These are phyloP conservation scores for Metarhizium humberi DNA, from an alignment of 2,329 filamentous ascomycete genomes.

Conservation along the genomic window DNA sequence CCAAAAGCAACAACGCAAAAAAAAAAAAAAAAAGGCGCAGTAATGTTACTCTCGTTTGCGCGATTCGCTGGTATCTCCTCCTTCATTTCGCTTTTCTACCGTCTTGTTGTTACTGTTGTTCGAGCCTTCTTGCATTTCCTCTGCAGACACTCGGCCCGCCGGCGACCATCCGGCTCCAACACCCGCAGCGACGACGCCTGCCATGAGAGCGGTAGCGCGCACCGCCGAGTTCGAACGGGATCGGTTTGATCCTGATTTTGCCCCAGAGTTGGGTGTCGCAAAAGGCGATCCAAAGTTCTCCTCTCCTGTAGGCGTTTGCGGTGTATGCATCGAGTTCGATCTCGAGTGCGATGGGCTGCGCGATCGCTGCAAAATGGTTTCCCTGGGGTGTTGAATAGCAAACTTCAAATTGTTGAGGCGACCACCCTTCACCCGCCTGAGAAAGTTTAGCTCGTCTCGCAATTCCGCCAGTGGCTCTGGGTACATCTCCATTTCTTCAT, in stretches of 20 bases:
- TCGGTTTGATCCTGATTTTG: slow-evolving; percentile 57
- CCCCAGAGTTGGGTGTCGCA: slow-evolving; percentile 51
- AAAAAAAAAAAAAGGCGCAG: background rate
- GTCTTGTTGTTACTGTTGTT: background rate
- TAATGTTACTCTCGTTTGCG: slow-evolving; percentile 16
- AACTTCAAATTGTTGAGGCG: slow-evolving; percentile 76
- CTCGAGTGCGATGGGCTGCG: slow-evolving; percentile 55
- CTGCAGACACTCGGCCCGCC: slow-evolving; percentile 37
- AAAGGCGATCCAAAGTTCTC: slow-evolving; percentile 40
- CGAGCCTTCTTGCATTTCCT: slow-evolving; percentile 12
- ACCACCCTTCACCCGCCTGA: slow-evolving; percentile 72
- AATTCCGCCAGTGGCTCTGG: slow-evolving; percentile 66
- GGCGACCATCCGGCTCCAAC: slow-evolving; percentile 72
- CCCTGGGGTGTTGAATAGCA: slow-evolving; percentile 64
- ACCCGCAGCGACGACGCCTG: slow-evolving; percentile 70
- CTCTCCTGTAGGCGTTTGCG: slow-evolving; percentile 53
- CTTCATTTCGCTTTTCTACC: slow-evolving; percentile 9
- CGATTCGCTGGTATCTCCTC: slow-evolving; percentile 13
- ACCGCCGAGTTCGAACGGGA: slow-evolving; percentile 62
- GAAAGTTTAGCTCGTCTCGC: slow-evolving; percentile 69
- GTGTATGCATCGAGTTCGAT: slow-evolving; percentile 52
- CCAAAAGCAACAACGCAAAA: background rate
- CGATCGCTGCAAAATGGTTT: slow-evolving; percentile 54
- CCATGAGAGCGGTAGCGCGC: slow-evolving; percentile 69
- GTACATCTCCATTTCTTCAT: slow-evolving; percentile 60